Evolutionary conservation across 148 eudicot species (phyloP), one percentile per base, ranked within the genome.

Genomic region (Chenopodium suecicum): DNA sequence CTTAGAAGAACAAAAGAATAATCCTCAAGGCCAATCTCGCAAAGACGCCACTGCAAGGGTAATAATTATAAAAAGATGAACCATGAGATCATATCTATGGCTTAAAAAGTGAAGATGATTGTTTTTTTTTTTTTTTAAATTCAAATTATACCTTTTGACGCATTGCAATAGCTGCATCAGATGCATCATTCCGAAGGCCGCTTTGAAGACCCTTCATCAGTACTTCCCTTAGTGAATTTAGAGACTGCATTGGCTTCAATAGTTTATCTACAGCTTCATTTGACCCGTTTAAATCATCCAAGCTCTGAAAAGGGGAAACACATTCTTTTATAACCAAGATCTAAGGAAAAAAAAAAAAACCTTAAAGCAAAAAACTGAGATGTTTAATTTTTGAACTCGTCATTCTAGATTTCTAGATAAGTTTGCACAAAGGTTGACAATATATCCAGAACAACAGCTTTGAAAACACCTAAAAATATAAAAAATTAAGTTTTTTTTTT

Each of bases 1-100:
- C 99, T 96, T 74, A 96, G 73, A 70, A 96, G 98, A 82, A 96
- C 94, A 89, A 96, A 96, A 58, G 90, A 88, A 82, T 94, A 96
- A 80, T 96, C 97, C 84, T 96, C 99, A 54, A 96, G 95, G 79
- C 99, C 99, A 86, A 96, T 94, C 88, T 96, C 99, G 83, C 94
- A 87, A 83, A 96, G 99, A 75, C 99, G 97, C 99, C 99, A 96
- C 99, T 96, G 92, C 68, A 86, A 4, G 58, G 41, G 27, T 69
- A 56, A 66, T 4, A 11, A 60, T 62, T 23, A 77, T 20, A 79
- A 20, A n/a, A 76, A 68, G 76, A 29, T 31, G 19, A 74, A 58
- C 37, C 56, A 67, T 77, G 78, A 86, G 69, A 58, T 10, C 67
- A 1, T 23, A 74, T 23, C 34, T 13, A 32, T 4, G 25, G 54